phyloP scores from a whole-genome alignment of 129 eudicot genomes.

The Silybum marianum region DNA sequence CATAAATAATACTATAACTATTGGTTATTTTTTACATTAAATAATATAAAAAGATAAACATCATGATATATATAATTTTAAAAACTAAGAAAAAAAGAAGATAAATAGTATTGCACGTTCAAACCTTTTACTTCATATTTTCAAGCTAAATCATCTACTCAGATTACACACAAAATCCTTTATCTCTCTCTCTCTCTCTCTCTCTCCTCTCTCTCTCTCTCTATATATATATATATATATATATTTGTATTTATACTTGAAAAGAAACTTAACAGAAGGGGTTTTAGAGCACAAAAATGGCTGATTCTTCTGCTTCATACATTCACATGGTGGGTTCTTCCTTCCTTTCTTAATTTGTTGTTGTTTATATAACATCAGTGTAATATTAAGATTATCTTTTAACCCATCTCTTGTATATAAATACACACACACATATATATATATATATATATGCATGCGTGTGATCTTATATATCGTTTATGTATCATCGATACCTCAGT shows the following conservation, averaged over 20 bases:
- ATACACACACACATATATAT: background rate
- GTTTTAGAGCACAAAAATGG: conserved; percentile 33
- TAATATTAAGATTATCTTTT: background rate
- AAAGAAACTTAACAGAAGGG: conserved; percentile 13
- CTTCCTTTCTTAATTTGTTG: background rate
- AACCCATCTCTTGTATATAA: background rate
- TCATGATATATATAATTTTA: background rate
- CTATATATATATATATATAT: no score
- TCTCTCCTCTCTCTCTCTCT: background rate
- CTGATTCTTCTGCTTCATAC: conserved; percentile 60
- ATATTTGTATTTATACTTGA: no score
- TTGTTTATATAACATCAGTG: background rate
- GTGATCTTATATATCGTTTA: conserved; percentile 5
- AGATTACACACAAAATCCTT: conserved; percentile 15
- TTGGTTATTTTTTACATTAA: background rate
- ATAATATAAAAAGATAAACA: background rate
- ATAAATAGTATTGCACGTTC: background rate
- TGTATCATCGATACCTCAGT: no score
- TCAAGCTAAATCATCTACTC: conserved; percentile 24
- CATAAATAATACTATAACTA: background rate
- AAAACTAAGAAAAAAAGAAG: background rate
- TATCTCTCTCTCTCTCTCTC: conserved; percentile 14
- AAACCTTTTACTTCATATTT: conserved; percentile 2
- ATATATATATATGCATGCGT: background rate
- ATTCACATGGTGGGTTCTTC: conserved; percentile 52